Evolutionary conservation across 768 basidiomycete genomes (phyloP).

Genomic region (Panaeolus papilionaceus): DNA sequence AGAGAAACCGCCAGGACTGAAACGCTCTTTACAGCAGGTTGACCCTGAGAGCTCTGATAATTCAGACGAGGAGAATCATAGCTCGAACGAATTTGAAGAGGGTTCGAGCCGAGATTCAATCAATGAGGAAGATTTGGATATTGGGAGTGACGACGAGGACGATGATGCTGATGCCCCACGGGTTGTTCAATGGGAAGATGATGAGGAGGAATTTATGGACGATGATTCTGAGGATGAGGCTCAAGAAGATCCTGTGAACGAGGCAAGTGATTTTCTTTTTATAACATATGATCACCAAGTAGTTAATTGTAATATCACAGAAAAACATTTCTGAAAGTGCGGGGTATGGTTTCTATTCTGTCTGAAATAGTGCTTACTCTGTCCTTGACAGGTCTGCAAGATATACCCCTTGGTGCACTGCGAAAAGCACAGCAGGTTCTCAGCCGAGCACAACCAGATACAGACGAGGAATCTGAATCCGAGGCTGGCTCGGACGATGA

Average conservation of each 20-base stretch:
- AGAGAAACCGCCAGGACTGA: constrained; percentile 11
- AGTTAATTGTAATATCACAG: constrained; percentile 23
- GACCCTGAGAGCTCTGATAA: constrained; percentile 18
- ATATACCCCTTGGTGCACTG: constrained; percentile 67
- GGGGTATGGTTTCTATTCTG: constrained; percentile 12
- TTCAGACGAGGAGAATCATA: background rate
- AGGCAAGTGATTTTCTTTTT: background rate
- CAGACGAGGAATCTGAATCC: constrained; percentile 44
- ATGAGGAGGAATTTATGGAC: constrained; percentile 31
- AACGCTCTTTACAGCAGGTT: constrained; percentile 20
- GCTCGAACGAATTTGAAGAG: constrained; percentile 21
- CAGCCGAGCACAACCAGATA: constrained; percentile 43
- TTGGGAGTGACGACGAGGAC: constrained; percentile 38
- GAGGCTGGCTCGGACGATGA: constrained; percentile 29
- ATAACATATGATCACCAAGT: background rate
- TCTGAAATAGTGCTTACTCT: background rate
- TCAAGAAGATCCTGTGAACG: constrained; percentile 1
- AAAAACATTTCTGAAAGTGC: constrained; percentile 34
- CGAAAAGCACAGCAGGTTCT: constrained; percentile 69
- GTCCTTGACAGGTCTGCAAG: constrained; percentile 54
- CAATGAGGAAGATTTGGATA: constrained; percentile 18
- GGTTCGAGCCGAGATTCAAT: constrained; percentile 22
- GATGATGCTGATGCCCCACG: constrained; percentile 57
- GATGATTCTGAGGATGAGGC: constrained; percentile 27
- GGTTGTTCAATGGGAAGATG: constrained; percentile 62